Percentiles rank a stretch among this genome's conserved stretches.
These are phyloP conservation scores for Liriodendron chinense DNA, from an alignment of 164 flowering plant genomes.

Conservation along the genomic window DNA sequence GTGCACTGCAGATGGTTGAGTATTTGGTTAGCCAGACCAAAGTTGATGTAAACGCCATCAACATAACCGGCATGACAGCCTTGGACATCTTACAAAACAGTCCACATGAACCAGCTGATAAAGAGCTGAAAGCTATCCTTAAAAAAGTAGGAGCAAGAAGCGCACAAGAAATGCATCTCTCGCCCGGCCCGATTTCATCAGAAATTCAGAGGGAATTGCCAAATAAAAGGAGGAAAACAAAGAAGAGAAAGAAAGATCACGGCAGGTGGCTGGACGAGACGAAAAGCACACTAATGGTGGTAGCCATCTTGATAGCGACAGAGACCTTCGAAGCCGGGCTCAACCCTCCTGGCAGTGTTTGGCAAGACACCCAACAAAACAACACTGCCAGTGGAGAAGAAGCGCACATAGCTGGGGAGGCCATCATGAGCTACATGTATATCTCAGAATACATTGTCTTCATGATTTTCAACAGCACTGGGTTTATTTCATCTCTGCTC, in stretches of 20 bases:
- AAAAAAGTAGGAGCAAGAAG: not conserved
- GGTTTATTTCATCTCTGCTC: constrained; percentile 26
- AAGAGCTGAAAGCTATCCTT: not conserved
- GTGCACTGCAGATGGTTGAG: not conserved
- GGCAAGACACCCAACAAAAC: not conserved
- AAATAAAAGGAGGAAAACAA: not conserved
- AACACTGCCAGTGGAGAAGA: not conserved
- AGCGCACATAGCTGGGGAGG: not conserved
- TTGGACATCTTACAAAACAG: not conserved
- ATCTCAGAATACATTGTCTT: not conserved
- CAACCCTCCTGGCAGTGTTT: constrained; percentile 17
- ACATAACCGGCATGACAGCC: not conserved
- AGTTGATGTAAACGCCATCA: constrained; percentile 1
- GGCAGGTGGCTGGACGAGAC: not conserved
- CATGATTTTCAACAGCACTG: constrained; percentile 13
- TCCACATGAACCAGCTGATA: not conserved
- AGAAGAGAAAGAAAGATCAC: not conserved
- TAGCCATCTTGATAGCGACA: constrained; percentile 21
- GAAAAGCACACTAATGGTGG: constrained; percentile 16
- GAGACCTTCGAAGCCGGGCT: constrained; percentile 21
- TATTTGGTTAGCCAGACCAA: not conserved
- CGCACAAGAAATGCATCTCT: not conserved
- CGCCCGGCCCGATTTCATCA: not conserved
- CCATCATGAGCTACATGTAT: not conserved
- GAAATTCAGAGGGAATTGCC: not conserved